phyloP scores from a whole-genome alignment of 78 protist genomes.

The Emiliania huxleyi region DNA sequence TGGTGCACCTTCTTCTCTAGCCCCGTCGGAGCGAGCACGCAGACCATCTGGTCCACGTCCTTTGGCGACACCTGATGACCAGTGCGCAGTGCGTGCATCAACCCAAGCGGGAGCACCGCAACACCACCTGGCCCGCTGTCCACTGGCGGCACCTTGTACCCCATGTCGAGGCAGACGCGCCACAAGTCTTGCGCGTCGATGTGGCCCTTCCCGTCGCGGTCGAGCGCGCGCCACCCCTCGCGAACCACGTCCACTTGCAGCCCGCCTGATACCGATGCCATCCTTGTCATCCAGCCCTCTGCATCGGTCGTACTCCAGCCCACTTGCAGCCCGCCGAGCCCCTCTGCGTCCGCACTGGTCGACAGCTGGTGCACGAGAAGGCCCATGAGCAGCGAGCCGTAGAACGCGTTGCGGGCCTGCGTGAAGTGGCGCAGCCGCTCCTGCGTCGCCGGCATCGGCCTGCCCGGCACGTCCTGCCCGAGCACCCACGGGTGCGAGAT shows the following conservation, averaged over 20 bases:
- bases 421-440: conserved; percentile 13
- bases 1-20: too few relatives aligned
- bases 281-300: too few relatives aligned
- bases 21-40: conserved; percentile 5
- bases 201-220: not conserved
- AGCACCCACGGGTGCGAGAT: conserved; percentile 62
- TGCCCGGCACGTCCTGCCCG: not conserved
- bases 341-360: not conserved
- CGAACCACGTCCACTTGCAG: not conserved
- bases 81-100: too few relatives aligned
- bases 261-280: too few relatives aligned
- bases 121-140: too few relatives aligned
- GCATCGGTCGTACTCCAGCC: too few relatives aligned
- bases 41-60: not conserved
- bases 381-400: not conserved
- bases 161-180: not conserved
- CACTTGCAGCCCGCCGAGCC: too few relatives aligned
- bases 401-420: not conserved
- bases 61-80: too few relatives aligned
- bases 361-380: not conserved
- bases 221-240: not conserved
- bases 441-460: not conserved
- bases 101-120: too few relatives aligned
- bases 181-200: not conserved
- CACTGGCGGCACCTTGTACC: not conserved